Evolutionary conservation across 176 grass and related monocot species (phyloP), one percentile per base, ranked within the genome.

Genomic region (Thinopyrum elongatum): DNA sequence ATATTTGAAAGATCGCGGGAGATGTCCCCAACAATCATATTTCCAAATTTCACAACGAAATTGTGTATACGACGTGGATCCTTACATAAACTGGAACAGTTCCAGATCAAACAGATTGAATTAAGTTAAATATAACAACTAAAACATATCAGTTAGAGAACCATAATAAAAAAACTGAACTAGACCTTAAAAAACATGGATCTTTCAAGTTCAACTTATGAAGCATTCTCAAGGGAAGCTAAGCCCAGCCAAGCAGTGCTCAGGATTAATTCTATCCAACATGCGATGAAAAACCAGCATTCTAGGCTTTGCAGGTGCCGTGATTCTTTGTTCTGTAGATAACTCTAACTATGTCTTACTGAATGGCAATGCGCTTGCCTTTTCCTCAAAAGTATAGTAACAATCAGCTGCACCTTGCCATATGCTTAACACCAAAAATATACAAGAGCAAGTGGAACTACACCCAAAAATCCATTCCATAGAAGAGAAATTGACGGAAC

Each of bases 1-100:
- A 82, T 64, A 82, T 51, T 82, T 21, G 64, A 51, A 82, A 82
- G 23, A 82, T 82, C 79, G 0, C n/a, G 16, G 44, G 79, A 44
- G 34, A 82, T 53, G 42, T 82, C 64, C 47, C 79, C 64, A 7
- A 79, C 9, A 3, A 82, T 31, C 27, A 34, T 34, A 49, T 82
- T 69, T 34, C 63, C 42, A 69, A 82, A 82, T 34, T 55, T 33
- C 49, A 53, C 49, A 35, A 35, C 64, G 22, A 64, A 49, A 53
- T 67, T 53, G 15, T 69, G 67, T 38, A 22, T 6, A 14, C 15
- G 5, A 16, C 10, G 10, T 65, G 63, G 26, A 65, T 65, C 60
- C 78, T 66, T 80, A 3, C 38, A 80, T 31, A 66, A 47, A 36
- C 61, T 80, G 61, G 58, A 80, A 31, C 29, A 65, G 14, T 33